A percentile compares a stretch with the other conserved stretches of the same genome.
phyloP scores from a whole-genome alignment of 345 rosid genomes.

The Pugionium cornutum region DNA sequence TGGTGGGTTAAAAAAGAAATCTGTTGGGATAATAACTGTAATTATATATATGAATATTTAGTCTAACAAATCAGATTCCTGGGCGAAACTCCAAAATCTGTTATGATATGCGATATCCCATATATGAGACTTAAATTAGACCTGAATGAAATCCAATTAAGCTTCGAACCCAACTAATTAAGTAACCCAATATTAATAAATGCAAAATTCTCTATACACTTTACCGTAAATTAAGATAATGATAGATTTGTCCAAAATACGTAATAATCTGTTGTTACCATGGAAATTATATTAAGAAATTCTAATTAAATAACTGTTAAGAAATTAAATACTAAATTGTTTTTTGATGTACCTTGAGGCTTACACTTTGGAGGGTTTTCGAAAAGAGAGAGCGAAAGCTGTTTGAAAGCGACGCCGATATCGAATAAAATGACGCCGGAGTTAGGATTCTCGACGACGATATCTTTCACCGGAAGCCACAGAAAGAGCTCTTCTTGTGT shows the following conservation, averaged over 20 bases:
- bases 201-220: no score
- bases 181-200: no score
- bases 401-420: slow-evolving; percentile 86
- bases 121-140: neutral
- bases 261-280: no score
- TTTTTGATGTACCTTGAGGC: slow-evolving; percentile 49
- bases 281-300: no score
- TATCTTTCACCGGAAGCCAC: slow-evolving; percentile 86
- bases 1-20: neutral
- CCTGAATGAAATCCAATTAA: slow-evolving; percentile 9
- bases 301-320: no score
- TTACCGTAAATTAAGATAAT: no score
- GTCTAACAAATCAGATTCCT: neutral
- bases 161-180: neutral
- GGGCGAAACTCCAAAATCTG: neutral
- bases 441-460: slow-evolving; percentile 68
- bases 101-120: slow-evolving; percentile 1
- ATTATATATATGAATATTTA: no score
- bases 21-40: neutral
- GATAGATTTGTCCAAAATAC: no score
- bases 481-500: slow-evolving; percentile 79
- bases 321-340: no score
- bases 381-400: slow-evolving; percentile 75
- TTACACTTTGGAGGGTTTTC: slow-evolving; percentile 83
- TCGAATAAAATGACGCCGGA: slow-evolving; percentile 89